phyloP scores from a whole-genome alignment of 2,329 filamentous ascomycete genomes.

The Sarocladium brachiariae region DNA sequence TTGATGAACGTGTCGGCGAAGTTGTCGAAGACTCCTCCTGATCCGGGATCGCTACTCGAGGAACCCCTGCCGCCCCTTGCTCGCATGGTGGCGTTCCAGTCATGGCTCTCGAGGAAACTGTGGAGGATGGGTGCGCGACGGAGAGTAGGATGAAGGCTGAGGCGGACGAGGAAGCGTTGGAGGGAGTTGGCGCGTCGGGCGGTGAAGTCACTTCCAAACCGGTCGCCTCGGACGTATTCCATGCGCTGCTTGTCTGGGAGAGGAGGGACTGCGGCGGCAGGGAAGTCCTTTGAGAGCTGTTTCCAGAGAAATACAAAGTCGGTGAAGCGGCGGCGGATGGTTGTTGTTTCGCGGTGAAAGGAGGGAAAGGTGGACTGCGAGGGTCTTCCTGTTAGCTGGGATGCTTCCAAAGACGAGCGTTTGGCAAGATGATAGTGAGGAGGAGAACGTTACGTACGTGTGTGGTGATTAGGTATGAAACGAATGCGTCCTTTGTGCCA shows the following conservation, averaged over 20 bases:
- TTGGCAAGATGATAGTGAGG: too few relatives aligned
- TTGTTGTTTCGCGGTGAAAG: constrained; percentile 75
- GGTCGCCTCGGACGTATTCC: constrained; percentile 94
- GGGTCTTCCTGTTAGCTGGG: too few relatives aligned
- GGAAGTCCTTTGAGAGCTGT: constrained; percentile 78
- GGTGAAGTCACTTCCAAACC: constrained; percentile 91
- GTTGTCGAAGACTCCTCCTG: constrained; percentile 76
- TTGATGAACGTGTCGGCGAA: constrained; percentile 96
- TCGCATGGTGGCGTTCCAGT: constrained; percentile 97
- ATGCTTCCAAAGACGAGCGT: too few relatives aligned
- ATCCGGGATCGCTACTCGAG: constrained; percentile 49
- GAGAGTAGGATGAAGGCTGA: constrained; percentile 82
- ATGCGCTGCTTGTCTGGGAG: constrained; percentile 98
- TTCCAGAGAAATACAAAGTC: constrained; percentile 98
- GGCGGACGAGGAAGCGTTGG: constrained; percentile 79
- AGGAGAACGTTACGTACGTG: constrained; percentile 48
- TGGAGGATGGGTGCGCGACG: constrained; percentile 77
- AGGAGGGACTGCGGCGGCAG: constrained; percentile 86
- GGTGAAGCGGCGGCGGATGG: constrained; percentile 85
- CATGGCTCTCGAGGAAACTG: constrained; percentile 82
- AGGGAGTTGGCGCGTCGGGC: constrained; percentile 81
- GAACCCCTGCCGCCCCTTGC: constrained; percentile 49
- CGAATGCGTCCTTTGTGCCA: constrained; percentile 91
- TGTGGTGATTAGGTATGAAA: constrained; percentile 91
- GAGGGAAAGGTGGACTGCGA: constrained; percentile 83